Evolutionary conservation across 257 asterid species (phyloP).

Genomic region (Thymus quinquecostatus): DNA sequence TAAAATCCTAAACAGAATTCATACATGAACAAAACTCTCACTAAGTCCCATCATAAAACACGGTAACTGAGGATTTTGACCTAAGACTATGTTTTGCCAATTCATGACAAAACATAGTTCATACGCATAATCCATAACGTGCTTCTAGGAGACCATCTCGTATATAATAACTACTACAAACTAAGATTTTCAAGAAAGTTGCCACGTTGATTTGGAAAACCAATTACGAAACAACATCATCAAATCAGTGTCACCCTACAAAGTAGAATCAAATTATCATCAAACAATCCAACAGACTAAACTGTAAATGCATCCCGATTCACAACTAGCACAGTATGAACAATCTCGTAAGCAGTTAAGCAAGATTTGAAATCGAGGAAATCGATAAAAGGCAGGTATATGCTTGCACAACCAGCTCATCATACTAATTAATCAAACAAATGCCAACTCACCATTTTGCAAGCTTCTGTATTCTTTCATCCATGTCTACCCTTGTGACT

Average conservation of each 20-base stretch:
- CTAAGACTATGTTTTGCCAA: neutral
- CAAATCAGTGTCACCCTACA: conserved; percentile 9
- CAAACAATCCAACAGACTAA: conserved; percentile 4
- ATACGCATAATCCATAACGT: neutral
- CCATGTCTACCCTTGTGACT: conserved; percentile 79
- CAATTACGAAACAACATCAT: neutral
- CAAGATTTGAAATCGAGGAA: neutral
- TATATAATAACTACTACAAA: neutral
- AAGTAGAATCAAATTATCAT: neutral
- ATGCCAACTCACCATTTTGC: conserved; percentile 71
- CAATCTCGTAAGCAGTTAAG: neutral
- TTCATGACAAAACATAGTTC: conserved; percentile 8
- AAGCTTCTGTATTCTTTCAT: conserved; percentile 88
- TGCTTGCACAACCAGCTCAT: neutral
- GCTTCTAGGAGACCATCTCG: conserved; percentile 9
- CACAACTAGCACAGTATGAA: neutral
- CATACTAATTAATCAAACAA: neutral
- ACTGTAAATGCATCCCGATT: neutral
- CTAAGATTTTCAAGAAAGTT: conserved; percentile 6
- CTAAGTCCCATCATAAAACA: neutral
- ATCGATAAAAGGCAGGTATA: neutral
- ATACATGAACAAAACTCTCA: neutral
- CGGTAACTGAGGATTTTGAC: neutral
- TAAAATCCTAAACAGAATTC: conserved; percentile 7
- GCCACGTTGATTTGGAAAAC: conserved; percentile 8